Conservation (phyloP, 805 yeast species). For the Suhomyces vadensis region DNA sequence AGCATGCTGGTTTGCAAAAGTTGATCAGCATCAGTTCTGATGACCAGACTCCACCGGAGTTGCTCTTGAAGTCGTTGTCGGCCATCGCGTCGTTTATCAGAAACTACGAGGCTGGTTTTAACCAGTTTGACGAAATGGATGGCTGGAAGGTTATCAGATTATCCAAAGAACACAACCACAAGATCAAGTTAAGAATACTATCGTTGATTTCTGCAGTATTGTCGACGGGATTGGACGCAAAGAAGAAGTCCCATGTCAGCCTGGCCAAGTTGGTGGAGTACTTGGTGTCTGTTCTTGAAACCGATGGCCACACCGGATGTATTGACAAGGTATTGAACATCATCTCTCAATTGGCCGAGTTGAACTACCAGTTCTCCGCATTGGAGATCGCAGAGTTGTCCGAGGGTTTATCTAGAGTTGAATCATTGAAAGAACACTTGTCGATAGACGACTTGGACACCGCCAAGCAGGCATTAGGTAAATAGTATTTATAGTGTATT, state of each 20-base stretch:
- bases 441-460: slow-evolving; percentile 54
- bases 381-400: slow-evolving; percentile 42
- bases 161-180: slow-evolving; percentile 34
- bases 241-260: slow-evolving; percentile 41
- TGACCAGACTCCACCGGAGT: slow-evolving; percentile 23
- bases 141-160: slow-evolving; percentile 62
- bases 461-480: slow-evolving; percentile 44
- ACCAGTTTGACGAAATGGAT: slow-evolving; percentile 50
- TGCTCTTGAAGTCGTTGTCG: slow-evolving; percentile 66
- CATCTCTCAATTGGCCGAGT: slow-evolving; percentile 44
- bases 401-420: slow-evolving; percentile 38
- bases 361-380: slow-evolving; percentile 45
- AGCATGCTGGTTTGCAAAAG: slow-evolving; percentile 49
- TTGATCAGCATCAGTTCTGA: slow-evolving; percentile 45
- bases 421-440: slow-evolving; percentile 47
- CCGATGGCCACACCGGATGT: slow-evolving; percentile 46
- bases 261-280: slow-evolving; percentile 32
- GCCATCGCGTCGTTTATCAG: slow-evolving; percentile 75
- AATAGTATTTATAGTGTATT: too few relatives aligned
- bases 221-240: slow-evolving; percentile 49
- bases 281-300: slow-evolving; percentile 31
- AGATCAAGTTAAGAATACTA: slow-evolving; percentile 52
- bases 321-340: slow-evolving; percentile 59
- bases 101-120: slow-evolving; percentile 60
- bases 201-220: slow-evolving; percentile 61